These are phyloP conservation scores for Fusarium albosuccineum DNA, from an alignment of 2,329 filamentous ascomycete species.

Conservation along the genomic window DNA sequence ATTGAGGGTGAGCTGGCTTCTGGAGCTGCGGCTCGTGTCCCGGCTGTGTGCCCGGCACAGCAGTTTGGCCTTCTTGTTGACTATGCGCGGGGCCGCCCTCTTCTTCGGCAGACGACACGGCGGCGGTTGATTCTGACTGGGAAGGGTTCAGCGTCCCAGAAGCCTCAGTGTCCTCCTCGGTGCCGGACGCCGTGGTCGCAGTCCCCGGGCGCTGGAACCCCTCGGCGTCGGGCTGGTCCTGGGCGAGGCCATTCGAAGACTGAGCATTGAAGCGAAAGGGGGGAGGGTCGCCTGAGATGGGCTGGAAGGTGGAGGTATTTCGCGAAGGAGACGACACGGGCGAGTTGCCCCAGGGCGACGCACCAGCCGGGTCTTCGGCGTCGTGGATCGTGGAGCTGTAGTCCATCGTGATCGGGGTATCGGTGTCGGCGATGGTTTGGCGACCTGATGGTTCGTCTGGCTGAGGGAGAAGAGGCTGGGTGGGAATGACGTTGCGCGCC, in stretches of 20 bases:
- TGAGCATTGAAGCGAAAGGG: constrained; percentile 61
- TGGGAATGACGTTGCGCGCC: constrained; percentile 44
- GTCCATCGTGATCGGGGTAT: constrained; percentile 61
- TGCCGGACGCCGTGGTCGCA: constrained; percentile 60
- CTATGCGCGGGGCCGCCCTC: constrained; percentile 39
- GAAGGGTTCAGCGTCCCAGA: constrained; percentile 45
- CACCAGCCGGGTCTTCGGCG: constrained; percentile 64
- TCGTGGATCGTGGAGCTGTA: constrained; percentile 69
- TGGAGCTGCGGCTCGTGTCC: constrained; percentile 67
- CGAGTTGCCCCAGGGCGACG: constrained; percentile 69
- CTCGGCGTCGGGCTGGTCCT: constrained; percentile 52
- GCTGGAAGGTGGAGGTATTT: constrained; percentile 59
- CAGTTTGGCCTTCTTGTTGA: constrained; percentile 46
- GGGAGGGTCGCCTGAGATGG: constrained; percentile 56
- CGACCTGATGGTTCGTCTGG: constrained; percentile 14
- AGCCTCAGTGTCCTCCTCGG: constrained; percentile 56
- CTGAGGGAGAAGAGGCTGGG: constrained; percentile 32
- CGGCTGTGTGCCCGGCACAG: constrained; percentile 37
- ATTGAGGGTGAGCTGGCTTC: constrained; percentile 72
- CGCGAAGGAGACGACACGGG: constrained; percentile 64
- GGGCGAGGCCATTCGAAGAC: constrained; percentile 58
- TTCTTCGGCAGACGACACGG: constrained; percentile 27
- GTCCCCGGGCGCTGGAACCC: constrained; percentile 62
- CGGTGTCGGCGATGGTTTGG: constrained; percentile 21
- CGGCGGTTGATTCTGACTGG: constrained; percentile 34